Base-by-base conservation (phyloP, 1,139 yeast genomes). In the Hemisphaericaspora lyxosophila region DNA sequence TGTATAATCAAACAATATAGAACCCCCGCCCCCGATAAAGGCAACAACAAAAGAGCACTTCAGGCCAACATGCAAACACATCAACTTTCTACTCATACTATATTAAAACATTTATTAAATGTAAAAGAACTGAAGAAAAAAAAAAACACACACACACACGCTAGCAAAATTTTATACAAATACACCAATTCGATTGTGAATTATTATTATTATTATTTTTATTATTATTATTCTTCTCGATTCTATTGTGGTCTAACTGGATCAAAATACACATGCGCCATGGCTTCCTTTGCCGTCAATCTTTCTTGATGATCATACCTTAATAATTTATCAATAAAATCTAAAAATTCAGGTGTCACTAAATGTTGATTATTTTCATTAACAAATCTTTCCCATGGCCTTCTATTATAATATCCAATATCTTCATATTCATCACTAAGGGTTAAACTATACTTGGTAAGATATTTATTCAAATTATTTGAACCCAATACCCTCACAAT, bases 301-400 rank as follows among this genome's bases (percentile, higher is more conserved):
- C 99, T 79, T 58, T 85, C 90, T 59, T 89, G 96, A 59, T 94
- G 99, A 59, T 94, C 98, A 57, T 89, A 94, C 45, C 88, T 78
- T 52, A 94, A 70, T 50, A 94, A 67, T 48, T 82, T 76, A 60
- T 90, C 97, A 46, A 90, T 75, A 50, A 92, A 76, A 59, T 89
- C 96, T 46, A 92, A 70, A 32, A 88, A 83, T 41, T 85, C 92
- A 33, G 66, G 65, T 38, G 81, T 76, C 19, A 86, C 79, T 44
- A 88, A 75, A 48, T 78, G 80, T 56, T 74, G 78, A 62, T 90
- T 94, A 36, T 78, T 78, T 39, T 80, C 81, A 53, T 79, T 90
- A 48, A 89, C 71, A 53, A 92, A 90, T 39, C 84, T 62, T 34
- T 70, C 72, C 97, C 98, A 94, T n/a, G 96, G 90, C 58, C 84